phyloP scores from a whole-genome alignment of 2,329 filamentous ascomycete genomes.

The Ophiostoma novo-ulmi region DNA sequence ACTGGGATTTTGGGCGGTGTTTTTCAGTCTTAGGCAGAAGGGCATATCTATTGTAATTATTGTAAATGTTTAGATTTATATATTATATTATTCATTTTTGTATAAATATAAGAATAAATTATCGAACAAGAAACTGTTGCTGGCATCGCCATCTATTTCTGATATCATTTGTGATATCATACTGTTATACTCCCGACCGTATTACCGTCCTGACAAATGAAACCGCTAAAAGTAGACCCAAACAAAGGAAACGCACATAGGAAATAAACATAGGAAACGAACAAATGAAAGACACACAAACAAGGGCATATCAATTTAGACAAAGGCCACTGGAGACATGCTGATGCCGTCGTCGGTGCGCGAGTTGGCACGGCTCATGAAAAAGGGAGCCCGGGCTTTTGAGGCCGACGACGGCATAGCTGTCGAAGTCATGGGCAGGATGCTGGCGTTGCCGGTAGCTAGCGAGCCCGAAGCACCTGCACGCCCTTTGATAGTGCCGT shows the following conservation, averaged over 20 bases:
- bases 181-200: not conserved
- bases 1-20: constrained; percentile 43
- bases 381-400: not conserved
- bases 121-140: not conserved
- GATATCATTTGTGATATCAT: not conserved
- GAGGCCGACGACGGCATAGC: not conserved
- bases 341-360: not conserved
- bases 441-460: not conserved
- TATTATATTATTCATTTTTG: not conserved
- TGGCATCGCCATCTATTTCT: not conserved
- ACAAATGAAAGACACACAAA: not conserved
- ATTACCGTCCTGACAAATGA: not conserved
- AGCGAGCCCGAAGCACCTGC: not conserved
- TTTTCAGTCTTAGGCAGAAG: constrained; percentile 31
- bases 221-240: not conserved
- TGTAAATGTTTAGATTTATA: not conserved
- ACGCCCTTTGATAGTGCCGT: constrained; percentile 37
- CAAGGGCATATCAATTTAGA: not conserved
- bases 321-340: constrained; percentile 16
- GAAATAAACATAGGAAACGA: not conserved
- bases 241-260: not conserved
- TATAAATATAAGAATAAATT: not conserved
- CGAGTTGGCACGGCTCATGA: not conserved
- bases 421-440: not conserved
- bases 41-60: constrained; percentile 29